These are phyloP conservation scores for Colletotrichum eleusines DNA, from an alignment of 2,329 filamentous ascomycete genomes.

Conservation along the genomic window DNA sequence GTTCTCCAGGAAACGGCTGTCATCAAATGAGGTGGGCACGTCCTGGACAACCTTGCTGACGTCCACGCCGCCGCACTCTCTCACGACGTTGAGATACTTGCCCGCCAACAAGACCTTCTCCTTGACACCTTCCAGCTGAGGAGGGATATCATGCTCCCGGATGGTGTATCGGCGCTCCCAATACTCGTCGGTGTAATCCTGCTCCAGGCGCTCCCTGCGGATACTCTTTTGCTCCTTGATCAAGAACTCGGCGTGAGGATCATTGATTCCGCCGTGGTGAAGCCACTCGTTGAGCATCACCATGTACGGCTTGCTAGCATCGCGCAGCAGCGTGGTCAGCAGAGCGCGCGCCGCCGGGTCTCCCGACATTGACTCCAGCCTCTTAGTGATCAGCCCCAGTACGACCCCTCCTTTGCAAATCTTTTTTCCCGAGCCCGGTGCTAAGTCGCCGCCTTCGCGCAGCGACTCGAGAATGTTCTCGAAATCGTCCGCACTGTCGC, in stretches of 20 bases:
- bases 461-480: constrained; percentile 94
- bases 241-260: constrained; percentile 93
- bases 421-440: constrained; percentile 84
- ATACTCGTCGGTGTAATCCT: constrained; percentile 99
- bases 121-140: constrained; percentile 89
- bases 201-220: constrained; percentile 86
- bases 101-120: constrained; percentile 95
- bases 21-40: constrained; percentile 92
- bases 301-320: constrained; percentile 96
- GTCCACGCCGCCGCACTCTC: constrained; percentile 96
- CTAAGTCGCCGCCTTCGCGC: constrained; percentile 85
- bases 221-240: constrained; percentile 98
- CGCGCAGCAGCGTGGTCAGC: constrained; percentile 83
- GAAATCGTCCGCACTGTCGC: constrained; percentile 84
- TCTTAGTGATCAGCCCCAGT: constrained; percentile 86
- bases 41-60: constrained; percentile 89
- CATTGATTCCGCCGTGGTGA: constrained; percentile 93
- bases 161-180: constrained; percentile 99
- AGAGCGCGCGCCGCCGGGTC: constrained; percentile 89
- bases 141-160: constrained; percentile 89
- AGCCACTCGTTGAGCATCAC: constrained; percentile 98
- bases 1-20: constrained; percentile 92
- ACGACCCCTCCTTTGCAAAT: constrained; percentile 97
- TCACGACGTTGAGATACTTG: constrained; percentile 97
- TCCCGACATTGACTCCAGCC: constrained; percentile 90